Evolutionary conservation across 805 yeast genomes (phyloP), one percentile per base, ranked within the genome.

Genomic region (Yueomyces sinensis): DNA sequence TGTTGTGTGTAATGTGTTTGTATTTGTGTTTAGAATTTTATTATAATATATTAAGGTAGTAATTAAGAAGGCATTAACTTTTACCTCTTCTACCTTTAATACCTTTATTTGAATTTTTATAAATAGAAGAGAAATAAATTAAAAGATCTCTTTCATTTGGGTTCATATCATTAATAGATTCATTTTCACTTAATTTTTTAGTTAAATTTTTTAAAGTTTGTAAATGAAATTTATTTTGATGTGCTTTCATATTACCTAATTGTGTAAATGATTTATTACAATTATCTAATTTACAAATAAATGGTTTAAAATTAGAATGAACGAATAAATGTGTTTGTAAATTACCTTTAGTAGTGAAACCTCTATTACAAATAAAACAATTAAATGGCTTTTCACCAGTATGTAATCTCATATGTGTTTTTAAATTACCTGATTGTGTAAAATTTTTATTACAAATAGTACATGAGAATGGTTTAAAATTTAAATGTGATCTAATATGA

Each of bases 361-460:
- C 65, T 40, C 83, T 71, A 17, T 72, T 72, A 57, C 97, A 87
- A 9, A 70, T 58, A 15, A 74, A 76, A 61, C 97, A 87, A 27
- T 68, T 64, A 50, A 78, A 87, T 4, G 96, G 97, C 51, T 82
- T 81, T 48, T 87, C 95, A 19, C 95, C 95, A 0, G 95, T 84
- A 49, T 84, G 95, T 24, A 84, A 63, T 42, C 95, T 63, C 48
- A 75, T 63, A 60, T 86, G 95, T 0, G 95, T 86, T 36, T 94
- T 59, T 44, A 86, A 61, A 55, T 84, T 84, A 17, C 95, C 95
- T 31, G 94, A 89, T 54, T 84, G 95, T 0, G 95, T 82, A 45
- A 84, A 84, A 35, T 79, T 58, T 54, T 84, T 84, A 13, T 74
- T 78, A 60, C 95, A 86, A 46, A 63, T 78, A 16, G 69, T 66